Base-by-base conservation (phyloP, 129 eudicot species). In the Flaveria brownii region DNA sequence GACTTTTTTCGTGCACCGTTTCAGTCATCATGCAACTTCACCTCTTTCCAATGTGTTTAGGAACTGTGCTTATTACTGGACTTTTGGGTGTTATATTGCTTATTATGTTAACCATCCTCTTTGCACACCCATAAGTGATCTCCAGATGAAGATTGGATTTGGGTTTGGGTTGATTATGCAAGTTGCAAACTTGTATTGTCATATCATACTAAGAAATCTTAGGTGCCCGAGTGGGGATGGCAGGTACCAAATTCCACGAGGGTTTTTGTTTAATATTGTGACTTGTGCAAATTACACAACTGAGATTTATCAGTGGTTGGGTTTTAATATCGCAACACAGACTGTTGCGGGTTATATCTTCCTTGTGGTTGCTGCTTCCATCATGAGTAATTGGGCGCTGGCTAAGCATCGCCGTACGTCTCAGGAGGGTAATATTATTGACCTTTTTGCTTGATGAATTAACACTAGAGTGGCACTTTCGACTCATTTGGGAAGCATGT, bases 221-320 rank as follows among this genome's bases (percentile, higher is more conserved):
- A 86, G 97, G 13, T 76, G 87, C 39, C 78, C 89, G 6, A 81
- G 69, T 74, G 94, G 94, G 42, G 81, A 77, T 41, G 92, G 92
- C 26, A 95, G 98, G 15, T 95, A 95, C 78, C 97, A 91, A 80
- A 95, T 95, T 57, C 97, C 99, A 12, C 72, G 66, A 26, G 99
- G 99, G 76, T 95, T 91, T 74, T 84, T 95, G 85, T 95, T 91
- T 83, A 91, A 91, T 70, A 77, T 95, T 70, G 97, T 95, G 76
- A 95, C 97, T 0, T 95, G 99, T 81, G 99, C 99, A 17, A 95
- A 95, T 84, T 95, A 95, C 81, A 95, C 99, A 33, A 95, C 99
- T 0, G 99, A 91, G 82, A 91, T 95, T 73, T 95, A 91, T 82
- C 97, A 91, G 88, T 95, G 99, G 99, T 74, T 91, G 49, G 99